Base-by-base conservation (phyloP, 257 asterid genomes). In the Lantana camara region DNA sequence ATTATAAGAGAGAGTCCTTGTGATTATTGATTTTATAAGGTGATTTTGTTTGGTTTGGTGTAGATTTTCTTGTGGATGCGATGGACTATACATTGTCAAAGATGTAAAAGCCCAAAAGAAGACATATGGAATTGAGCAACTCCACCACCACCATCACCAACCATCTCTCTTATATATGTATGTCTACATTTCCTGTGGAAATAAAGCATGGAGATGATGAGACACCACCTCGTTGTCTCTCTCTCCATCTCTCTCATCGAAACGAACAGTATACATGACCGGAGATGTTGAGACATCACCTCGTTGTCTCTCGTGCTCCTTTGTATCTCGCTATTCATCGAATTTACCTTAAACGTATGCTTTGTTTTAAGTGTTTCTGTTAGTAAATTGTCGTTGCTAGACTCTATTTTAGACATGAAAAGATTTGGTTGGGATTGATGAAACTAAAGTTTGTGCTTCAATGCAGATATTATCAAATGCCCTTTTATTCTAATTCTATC, bases 201-300 rank as follows among this genome's bases (percentile, higher is more conserved):
- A 58, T 64, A 65, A 65, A 65, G 52, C 9, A 66, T 10, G 60
- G 76, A 67, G 82, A 75, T 69, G 73, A 29, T 82, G 88, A 71
- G 84, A 73, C 88, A 82, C 59, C 88, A 79, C 70, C 85, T 82
- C 85, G 88, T 79, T 76, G 87, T 81, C 82, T 74, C 79, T 69
- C 61, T 58, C 73, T 27, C 0, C 35, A 16, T 30, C 32, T 60
- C 20, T 54, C 11, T 13, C 46, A 45, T 15, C 16, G 58, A 45
- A 55, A 34, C 19, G 22, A 54, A 55, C 60, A 61, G 40, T 49
- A 15, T 64, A 30, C 57, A 21, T 5, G 60, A 27, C 32, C 5
- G 64, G 79, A 68, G 82, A 78, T 70, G 74, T 24, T 79, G 85
- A 66, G 85, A 73, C 88, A 82, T 69, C 88, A 76, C 69, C 85